These are phyloP conservation scores for Cyathus striatus DNA, from an alignment of 768 basidiomycete species.

Conservation along the genomic window DNA sequence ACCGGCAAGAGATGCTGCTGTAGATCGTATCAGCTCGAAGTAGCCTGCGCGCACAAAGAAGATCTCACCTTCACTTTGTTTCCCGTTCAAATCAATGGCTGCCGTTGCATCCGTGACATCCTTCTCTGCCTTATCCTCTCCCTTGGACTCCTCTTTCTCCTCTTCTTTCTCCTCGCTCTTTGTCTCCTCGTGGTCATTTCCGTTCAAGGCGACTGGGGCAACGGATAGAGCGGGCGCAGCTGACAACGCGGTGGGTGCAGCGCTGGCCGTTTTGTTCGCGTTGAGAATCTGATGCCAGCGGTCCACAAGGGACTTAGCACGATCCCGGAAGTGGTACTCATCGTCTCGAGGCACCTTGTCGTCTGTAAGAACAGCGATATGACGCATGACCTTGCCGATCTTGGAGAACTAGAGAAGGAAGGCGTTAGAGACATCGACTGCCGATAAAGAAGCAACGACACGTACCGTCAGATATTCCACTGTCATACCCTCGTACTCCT, in stretches of 20 bases:
- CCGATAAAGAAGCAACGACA: constrained; percentile 1
- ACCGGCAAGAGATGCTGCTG: background rate
- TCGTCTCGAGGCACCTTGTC: constrained; percentile 61
- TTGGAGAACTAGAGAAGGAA: constrained; percentile 62
- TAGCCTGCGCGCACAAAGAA: background rate
- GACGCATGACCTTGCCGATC: constrained; percentile 86
- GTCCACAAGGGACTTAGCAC: constrained; percentile 64
- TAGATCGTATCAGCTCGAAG: background rate
- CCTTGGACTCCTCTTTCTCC: constrained; percentile 4
- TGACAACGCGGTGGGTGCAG: too few species aligned
- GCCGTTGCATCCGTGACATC: constrained; percentile 22
- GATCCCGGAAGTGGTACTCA: constrained; percentile 61
- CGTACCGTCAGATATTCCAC: constrained; percentile 61
- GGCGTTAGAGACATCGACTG: background rate
- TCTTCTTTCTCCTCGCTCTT: constrained; percentile 5
- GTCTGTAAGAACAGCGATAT: constrained; percentile 56
- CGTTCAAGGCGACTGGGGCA: too few species aligned
- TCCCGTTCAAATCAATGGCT: constrained; percentile 29
- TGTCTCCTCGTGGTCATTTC: constrained; percentile 11
- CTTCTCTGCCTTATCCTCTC: constrained; percentile 7
- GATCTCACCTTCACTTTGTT: background rate
- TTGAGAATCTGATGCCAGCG: constrained; percentile 60
- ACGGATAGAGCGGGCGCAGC: too few species aligned
- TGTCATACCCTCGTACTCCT: constrained; percentile 71
- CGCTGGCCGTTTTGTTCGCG: constrained; percentile 27